Evolutionary conservation across 1,284 basidiomycete species (phyloP).

Genomic region (Cutaneotrichosporon mucoides): DNA sequence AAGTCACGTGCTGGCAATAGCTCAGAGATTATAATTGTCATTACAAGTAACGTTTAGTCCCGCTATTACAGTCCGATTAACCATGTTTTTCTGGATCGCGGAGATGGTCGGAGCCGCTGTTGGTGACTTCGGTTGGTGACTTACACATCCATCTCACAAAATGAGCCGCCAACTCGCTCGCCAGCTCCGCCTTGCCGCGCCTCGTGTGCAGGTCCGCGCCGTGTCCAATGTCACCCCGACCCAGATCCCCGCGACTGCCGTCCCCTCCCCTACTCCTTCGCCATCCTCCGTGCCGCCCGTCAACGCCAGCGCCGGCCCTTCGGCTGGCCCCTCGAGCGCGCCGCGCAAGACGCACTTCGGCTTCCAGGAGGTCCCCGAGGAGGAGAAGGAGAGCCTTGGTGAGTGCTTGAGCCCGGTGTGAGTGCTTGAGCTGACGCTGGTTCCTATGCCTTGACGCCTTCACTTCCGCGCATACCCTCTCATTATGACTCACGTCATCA

Average conservation of each 20-base stretch:
- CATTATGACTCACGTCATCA: background rate
- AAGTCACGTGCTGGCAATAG: background rate
- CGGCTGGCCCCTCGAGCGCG: background rate
- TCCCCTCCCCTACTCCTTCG: too few species aligned
- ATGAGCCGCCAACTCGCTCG: slow-evolving; percentile 21
- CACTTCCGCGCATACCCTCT: too few species aligned
- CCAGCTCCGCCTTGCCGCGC: slow-evolving; percentile 8
- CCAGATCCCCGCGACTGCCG: too few species aligned
- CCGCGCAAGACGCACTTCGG: slow-evolving; percentile 75
- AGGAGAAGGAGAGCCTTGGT: slow-evolving; percentile 60
- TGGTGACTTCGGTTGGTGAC: background rate
- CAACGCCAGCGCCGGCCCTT: slow-evolving; percentile 6
- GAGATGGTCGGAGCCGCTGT: background rate
- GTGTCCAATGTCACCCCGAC: slow-evolving; percentile 10
- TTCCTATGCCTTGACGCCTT: too few species aligned
- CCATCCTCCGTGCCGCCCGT: background rate
- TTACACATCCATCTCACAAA: background rate
- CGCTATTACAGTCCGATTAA: background rate
- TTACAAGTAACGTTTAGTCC: background rate
- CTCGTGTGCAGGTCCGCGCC: slow-evolving; percentile 15
- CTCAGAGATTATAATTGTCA: too few species aligned
- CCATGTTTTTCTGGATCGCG: background rate
- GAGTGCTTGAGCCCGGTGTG: slow-evolving; percentile 14
- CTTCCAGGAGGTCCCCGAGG: slow-evolving; percentile 78
- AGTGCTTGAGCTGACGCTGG: background rate